Conservation (phyloP, 2,329 filamentous ascomycete genomes). For the Alternaria metachromatica region DNA sequence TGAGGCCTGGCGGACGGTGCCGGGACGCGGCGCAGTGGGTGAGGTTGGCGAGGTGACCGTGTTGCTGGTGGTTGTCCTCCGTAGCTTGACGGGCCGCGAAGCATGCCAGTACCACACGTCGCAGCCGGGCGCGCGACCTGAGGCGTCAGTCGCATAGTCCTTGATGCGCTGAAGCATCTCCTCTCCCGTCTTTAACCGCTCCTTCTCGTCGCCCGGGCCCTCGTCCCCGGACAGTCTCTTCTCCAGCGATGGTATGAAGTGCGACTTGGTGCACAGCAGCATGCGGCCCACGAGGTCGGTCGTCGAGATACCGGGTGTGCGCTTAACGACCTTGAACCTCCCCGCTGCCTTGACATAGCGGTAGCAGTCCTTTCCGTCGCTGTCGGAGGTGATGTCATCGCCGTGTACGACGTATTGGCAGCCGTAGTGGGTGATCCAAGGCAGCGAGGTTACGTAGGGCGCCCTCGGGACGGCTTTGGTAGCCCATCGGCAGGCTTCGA, state of each 20-base stretch:
- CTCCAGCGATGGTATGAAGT: conserved; percentile 86
- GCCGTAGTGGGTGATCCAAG: conserved; percentile 94
- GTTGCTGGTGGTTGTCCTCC: conserved; percentile 42
- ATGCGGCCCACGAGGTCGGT: conserved; percentile 98
- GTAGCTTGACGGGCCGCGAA: conserved; percentile 52
- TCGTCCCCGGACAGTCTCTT: conserved; percentile 73
- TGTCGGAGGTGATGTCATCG: conserved; percentile 96
- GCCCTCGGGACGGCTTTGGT: conserved; percentile 83
- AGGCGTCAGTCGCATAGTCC: conserved; percentile 88
- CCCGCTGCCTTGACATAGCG: conserved; percentile 94
- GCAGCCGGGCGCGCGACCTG: conserved; percentile 76
- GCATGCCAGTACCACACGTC: conserved; percentile 86
- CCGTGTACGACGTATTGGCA: conserved; percentile 96
- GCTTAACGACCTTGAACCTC: conserved; percentile 94
- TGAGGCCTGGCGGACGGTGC: conserved; percentile 41
- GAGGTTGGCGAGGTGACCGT: conserved; percentile 11
- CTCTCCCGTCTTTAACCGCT: conserved; percentile 67
- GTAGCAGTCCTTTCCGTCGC: conserved; percentile 93
- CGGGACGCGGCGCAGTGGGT: conserved; percentile 21
- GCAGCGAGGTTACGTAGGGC: conserved; percentile 91
- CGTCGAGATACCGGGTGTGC: conserved; percentile 94
- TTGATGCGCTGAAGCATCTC: conserved; percentile 79
- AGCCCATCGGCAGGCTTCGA: conserved; percentile 94
- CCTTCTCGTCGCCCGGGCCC: conserved; percentile 71
- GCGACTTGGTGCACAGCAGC: conserved; percentile 91